Evolutionary conservation across 805 yeast species (phyloP).

Genomic region (Suhomyces sp.): DNA sequence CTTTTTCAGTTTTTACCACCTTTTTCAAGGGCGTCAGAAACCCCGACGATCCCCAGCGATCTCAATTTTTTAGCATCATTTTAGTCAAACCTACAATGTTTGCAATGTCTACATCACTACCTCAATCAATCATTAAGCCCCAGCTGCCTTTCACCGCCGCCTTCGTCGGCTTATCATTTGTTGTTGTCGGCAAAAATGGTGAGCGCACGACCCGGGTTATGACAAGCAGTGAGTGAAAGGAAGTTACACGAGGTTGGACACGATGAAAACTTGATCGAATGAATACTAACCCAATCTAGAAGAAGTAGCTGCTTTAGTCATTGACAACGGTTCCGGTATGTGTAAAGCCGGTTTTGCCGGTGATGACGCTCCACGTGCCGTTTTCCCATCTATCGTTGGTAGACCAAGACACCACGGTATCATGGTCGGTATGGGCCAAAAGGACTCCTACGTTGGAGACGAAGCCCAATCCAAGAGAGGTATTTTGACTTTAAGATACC

Average conservation of each 20-base stretch:
- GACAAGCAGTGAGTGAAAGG: too few species aligned
- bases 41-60: too few species aligned
- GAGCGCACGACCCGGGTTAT: constrained; percentile 5
- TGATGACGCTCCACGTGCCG: constrained; percentile 99
- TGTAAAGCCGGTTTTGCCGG: constrained; percentile 99
- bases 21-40: too few species aligned
- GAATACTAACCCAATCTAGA: constrained; percentile 35
- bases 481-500: constrained; percentile 97
- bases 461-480: constrained; percentile 99
- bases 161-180: constrained; percentile 4
- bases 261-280: background rate
- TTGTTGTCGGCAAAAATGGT: background rate
- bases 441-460: constrained; percentile 99
- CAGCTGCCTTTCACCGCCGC: background rate
- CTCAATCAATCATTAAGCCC: constrained; percentile 2
- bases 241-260: too few species aligned
- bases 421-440: constrained; percentile 99
- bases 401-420: constrained; percentile 99
- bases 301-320: constrained; percentile 67
- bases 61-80: too few species aligned
- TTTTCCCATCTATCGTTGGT: constrained; percentile 99
- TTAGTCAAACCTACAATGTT: background rate
- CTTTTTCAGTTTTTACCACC: background rate
- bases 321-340: constrained; percentile 99
- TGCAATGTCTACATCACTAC: background rate